phyloP scores from a whole-genome alignment of 768 basidiomycete species.

The Leccinum subtestaceum region DNA sequence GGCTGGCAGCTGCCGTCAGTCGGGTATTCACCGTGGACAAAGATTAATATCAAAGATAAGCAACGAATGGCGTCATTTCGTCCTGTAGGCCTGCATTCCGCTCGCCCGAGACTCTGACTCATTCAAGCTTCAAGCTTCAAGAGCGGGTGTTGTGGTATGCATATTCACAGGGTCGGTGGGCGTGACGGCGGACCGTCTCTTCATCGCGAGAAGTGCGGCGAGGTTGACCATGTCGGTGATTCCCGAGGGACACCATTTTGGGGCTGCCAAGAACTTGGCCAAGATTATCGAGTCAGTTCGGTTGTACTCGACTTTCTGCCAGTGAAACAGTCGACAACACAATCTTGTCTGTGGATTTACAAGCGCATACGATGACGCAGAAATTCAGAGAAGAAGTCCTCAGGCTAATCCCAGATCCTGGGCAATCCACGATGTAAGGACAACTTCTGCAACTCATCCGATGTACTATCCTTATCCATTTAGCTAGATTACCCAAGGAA shows the following conservation, averaged over 20 bases:
- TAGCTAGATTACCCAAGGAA: slow-evolving; percentile 64
- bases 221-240: background rate
- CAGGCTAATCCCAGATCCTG: slow-evolving; percentile 51
- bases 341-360: background rate
- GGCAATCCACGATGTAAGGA: slow-evolving; percentile 46
- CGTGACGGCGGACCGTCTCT: too few species aligned
- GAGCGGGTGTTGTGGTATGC: too few species aligned
- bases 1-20: too few species aligned
- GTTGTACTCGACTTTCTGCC: background rate
- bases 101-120: too few species aligned
- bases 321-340: background rate
- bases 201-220: too few species aligned
- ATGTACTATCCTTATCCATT: background rate
- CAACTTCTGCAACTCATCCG: background rate
- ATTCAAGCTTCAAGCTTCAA: too few species aligned
- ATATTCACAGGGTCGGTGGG: too few species aligned
- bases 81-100: too few species aligned
- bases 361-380: slow-evolving; percentile 42
- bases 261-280: background rate
- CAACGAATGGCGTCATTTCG: too few species aligned
- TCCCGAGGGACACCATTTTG: background rate
- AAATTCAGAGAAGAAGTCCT: slow-evolving; percentile 54
- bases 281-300: background rate
- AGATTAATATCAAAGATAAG: too few species aligned
- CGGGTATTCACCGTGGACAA: too few species aligned